A percentile compares a stretch with the other conserved stretches of the same genome.
Evolutionary conservation across 305 asterid species (phyloP).

Genomic region (Rubia tinctorum): DNA sequence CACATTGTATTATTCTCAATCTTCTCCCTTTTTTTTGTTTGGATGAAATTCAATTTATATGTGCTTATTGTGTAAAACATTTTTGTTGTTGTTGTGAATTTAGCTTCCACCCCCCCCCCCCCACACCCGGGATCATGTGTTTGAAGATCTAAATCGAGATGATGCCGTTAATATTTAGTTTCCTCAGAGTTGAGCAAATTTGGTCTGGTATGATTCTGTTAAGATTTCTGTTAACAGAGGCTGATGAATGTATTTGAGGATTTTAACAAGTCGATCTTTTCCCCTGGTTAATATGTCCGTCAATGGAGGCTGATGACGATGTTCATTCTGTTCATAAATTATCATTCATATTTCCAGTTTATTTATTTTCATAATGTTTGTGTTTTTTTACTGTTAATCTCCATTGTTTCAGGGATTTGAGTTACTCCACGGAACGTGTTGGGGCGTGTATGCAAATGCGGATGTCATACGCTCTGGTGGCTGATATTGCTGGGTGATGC

Average conservation of each 20-base stretch:
- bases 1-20: constrained; percentile 21
- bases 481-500: too few relatives aligned
- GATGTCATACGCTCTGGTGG: constrained; percentile 29
- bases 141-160: neutral
- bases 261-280: neutral
- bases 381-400: neutral
- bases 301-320: neutral
- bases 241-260: neutral
- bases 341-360: neutral
- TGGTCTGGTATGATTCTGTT: neutral
- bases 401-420: constrained; percentile 26
- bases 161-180: neutral
- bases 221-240: neutral
- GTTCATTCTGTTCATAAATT: neutral
- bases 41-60: neutral
- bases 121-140: neutral
- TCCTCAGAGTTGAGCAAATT: neutral
- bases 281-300: neutral
- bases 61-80: neutral
- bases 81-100: neutral
- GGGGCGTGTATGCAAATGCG: constrained; percentile 36
- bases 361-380: neutral
- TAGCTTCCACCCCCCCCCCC: neutral
- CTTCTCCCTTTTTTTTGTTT: neutral
- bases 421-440: constrained; percentile 26